Evolutionary conservation across 2,329 filamentous ascomycete genomes (phyloP), one percentile per base, ranked within the genome.

Genomic region (Mycosphaerella sp.): DNA sequence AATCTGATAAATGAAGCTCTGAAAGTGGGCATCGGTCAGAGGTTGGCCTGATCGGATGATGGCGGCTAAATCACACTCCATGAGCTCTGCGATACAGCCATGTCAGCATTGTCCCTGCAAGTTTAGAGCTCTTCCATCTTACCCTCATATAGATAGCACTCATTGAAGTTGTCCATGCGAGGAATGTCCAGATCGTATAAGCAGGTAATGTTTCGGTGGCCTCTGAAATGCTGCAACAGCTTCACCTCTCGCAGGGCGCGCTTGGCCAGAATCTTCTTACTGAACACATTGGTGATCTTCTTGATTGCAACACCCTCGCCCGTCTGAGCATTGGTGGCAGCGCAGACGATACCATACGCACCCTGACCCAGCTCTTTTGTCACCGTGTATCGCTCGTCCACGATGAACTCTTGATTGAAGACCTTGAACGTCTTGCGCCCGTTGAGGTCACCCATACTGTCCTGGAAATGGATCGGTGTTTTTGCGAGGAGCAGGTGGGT

Each of bases 201-300:
- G 74, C 93, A 98, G 69, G 93, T 97, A 73, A 98, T 98, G 61
- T 78, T 78, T 56, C 76, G 69, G 64, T 78, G 76, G 39, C 75
- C 76, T 70, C 93, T 83, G 77, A 98, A 98, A 75, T 98, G 93
- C 77, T 97, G 92, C 61, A 98, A 80, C 64, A 98, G 82, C 82
- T 97, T 98, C 76, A 98, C 97, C 77, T 98, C 93, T 73, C 93
- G 85, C 78, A 98, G 75, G 47, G 93, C 93, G 69, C 93, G 88
- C 84, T 98, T 98, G 67, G 93, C 93, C 63, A 98, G 81, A 65
- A 98, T 98, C 83, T 97, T 97, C 78, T 98, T 98, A 81, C 90
- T 96, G 76, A 98, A 98, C 67, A 98, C 92, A 87, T 98, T 98
- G 78, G 93, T 98, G 72, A 98, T 89, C 76, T 98, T 98, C 77